Percentiles rank a stretch among this genome's conserved stretches.
phyloP scores from a whole-genome alignment of 139 green algal genomes.

The Astrephomene gubernaculifera region DNA sequence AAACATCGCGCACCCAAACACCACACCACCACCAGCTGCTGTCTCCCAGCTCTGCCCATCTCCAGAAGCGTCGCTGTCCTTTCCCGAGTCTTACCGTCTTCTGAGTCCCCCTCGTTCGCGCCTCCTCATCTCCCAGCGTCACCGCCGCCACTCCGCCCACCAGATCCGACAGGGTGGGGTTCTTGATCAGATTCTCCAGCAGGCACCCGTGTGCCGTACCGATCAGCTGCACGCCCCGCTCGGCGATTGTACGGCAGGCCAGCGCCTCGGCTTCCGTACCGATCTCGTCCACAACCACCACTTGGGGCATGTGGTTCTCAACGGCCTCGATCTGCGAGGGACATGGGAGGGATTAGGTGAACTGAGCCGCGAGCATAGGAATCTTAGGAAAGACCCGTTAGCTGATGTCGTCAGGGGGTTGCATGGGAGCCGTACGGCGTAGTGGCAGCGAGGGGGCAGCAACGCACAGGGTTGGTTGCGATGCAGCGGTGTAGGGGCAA shows the following conservation, averaged over 20 bases:
- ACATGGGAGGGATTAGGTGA: neutral
- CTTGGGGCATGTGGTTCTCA: conserved; percentile 97
- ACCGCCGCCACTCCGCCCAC: conserved; percentile 61
- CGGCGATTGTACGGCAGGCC: conserved; percentile 97
- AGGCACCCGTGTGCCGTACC: conserved; percentile 95
- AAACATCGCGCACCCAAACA: no score
- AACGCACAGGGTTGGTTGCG: no score
- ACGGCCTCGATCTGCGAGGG: conserved; percentile 91
- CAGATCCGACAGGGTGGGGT: conserved; percentile 61
- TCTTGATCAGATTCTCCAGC: conserved; percentile 98
- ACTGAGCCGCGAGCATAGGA: neutral
- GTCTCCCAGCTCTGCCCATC: no score
- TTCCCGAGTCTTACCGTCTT: conserved; percentile 89
- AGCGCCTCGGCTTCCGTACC: conserved; percentile 95
- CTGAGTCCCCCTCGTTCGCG: conserved; percentile 84
- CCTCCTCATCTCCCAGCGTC: conserved; percentile 90
- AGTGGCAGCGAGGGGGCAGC: no score
- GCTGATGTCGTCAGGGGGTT: no score
- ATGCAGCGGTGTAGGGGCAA: no score
- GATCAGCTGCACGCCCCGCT: conserved; percentile 96
- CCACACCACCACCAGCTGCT: no score
- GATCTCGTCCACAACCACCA: conserved; percentile 97
- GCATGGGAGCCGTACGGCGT: no score
- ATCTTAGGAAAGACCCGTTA: neutral
- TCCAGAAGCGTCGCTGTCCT: no score